A percentile compares a stretch with the other conserved stretches of the same genome.
These are phyloP conservation scores for Endoconidiophora polonica DNA, from an alignment of 2,329 filamentous ascomycete genomes.

Conservation along the genomic window DNA sequence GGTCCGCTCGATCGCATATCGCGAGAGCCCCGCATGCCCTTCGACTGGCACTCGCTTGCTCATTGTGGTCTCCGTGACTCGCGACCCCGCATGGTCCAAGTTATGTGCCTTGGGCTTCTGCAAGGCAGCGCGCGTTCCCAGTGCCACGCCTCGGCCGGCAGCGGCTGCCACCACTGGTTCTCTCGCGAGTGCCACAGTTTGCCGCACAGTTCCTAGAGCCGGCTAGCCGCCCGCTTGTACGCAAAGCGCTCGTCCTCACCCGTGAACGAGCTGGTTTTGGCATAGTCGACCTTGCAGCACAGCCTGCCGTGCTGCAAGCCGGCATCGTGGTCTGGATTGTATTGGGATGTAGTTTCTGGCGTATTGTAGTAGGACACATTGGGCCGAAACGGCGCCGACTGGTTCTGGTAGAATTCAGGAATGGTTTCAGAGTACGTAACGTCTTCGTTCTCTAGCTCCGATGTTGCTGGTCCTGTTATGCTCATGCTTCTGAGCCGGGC, in stretches of 20 bases:
- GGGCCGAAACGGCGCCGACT: constrained; percentile 58
- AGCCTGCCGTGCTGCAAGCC: constrained; percentile 27
- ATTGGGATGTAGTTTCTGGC: constrained; percentile 27
- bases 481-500: constrained; percentile 14
- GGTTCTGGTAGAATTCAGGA: constrained; percentile 61
- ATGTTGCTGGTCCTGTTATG: constrained; percentile 10
- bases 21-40: constrained; percentile 8
- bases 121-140: constrained; percentile 36
- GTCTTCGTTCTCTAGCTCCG: constrained; percentile 17
- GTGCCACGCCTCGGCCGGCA: constrained; percentile 44
- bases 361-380: constrained; percentile 53
- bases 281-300: constrained; percentile 39
- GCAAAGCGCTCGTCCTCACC: constrained; percentile 72
- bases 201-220: constrained; percentile 73
- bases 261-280: constrained; percentile 49
- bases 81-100: constrained; percentile 7
- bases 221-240: constrained; percentile 57
- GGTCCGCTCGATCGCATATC: constrained; percentile 8
- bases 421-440: constrained; percentile 29
- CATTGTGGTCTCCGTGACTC: constrained; percentile 5
- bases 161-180: constrained; percentile 51
- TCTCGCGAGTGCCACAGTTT: constrained; percentile 49
- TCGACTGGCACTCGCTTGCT: constrained; percentile 5
- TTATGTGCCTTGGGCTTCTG: constrained; percentile 1
- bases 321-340: constrained; percentile 40